Conservation (phyloP, 352 stramenopile species). For the Phytophthora chlamydospora region DNA sequence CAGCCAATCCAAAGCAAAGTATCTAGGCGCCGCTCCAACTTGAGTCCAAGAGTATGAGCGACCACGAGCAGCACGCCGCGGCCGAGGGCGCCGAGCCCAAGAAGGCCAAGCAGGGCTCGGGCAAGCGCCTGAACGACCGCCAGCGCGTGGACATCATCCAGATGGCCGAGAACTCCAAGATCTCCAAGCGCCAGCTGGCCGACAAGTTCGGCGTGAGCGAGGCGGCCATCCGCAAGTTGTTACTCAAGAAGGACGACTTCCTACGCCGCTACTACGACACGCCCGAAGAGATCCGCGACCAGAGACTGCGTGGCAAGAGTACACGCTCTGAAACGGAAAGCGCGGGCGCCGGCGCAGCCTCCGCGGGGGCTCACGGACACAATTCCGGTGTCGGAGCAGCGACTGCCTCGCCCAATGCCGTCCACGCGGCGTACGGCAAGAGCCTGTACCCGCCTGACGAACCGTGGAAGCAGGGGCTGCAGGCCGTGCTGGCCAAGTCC, state of each 20-base stretch:
- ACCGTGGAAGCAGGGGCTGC: slow-evolving; percentile 71
- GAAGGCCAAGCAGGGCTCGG: slow-evolving; percentile 70
- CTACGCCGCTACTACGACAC: slow-evolving; percentile 83
- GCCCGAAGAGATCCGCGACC: slow-evolving; percentile 74
- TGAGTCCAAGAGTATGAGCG: no score
- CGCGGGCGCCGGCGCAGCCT: not conserved
- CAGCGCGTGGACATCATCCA: slow-evolving; percentile 88
- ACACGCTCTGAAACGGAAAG: slow-evolving; percentile 23
- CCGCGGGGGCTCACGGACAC: not conserved
- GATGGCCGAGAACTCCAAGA: slow-evolving; percentile 77
- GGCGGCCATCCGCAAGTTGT: slow-evolving; percentile 78
- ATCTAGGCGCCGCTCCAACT: no score
- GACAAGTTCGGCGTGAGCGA: slow-evolving; percentile 83
- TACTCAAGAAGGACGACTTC: slow-evolving; percentile 85
- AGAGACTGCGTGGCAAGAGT: slow-evolving; percentile 73
- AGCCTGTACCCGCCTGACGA: slow-evolving; percentile 70
- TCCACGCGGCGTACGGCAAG: slow-evolving; percentile 29
- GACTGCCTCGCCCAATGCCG: not conserved
- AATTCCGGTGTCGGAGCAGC: no score
- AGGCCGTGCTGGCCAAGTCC: slow-evolving; percentile 54
- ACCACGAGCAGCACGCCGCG: slow-evolving; percentile 17
- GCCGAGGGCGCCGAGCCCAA: slow-evolving; percentile 31
- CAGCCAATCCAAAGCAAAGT: not conserved
- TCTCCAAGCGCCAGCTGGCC: slow-evolving; percentile 77
- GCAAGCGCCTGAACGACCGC: slow-evolving; percentile 82